Base-by-base conservation (phyloP, 208 protist genomes). In the Leishmania turanica region DNA sequence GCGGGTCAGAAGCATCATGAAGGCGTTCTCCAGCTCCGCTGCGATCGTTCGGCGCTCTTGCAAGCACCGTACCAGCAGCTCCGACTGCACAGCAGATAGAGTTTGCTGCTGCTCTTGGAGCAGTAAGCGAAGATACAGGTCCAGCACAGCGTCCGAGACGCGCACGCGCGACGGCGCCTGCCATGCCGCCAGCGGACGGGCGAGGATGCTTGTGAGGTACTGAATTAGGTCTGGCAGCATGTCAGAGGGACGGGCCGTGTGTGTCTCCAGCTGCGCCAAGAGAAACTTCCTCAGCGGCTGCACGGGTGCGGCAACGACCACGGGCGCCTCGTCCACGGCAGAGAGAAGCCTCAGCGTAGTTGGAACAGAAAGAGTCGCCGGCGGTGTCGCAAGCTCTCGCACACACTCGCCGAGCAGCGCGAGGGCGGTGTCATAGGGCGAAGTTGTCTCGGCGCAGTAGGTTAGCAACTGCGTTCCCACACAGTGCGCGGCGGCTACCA, bases 1-100 rank as follows among this genome's bases (percentile, higher is more conserved):
- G 2, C 92, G 90, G n/a, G 91, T 87, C 79, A 92, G 71, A 11
- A 97, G 85, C 72, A 91, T 77, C 72, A 91, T 84, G 49, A 92
- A 91, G 24, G 87, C 84, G 24, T 80, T 83, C 81, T 96, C 90
- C 65, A 97, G 75, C 27, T 80, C 65, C 11, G 66, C 79, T 31
- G 77, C 72, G 17, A 86, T 75, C 15, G 64, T 72, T 60, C 75
- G 42, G 24, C 87, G 85, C 75, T 90, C 72, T 77, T 87, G 81
- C 17, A 97, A 68, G 75, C 85, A 86, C 11, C 77, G 54, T 3
- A 95, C 42, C 37, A 95, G 75, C 21, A 89, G 60, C 17, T 80
- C 84, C 9, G 84, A 77, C 53, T 92, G 86, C 21, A 62, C 8
- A 0, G 75, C 40, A 11, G 78, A 40, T 1, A 81, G 49, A 27